Percentiles rank a stretch among this genome's conserved stretches.
These are phyloP conservation scores for Yarrowia deformans DNA, from an alignment of 805 yeast species.

Conservation along the genomic window DNA sequence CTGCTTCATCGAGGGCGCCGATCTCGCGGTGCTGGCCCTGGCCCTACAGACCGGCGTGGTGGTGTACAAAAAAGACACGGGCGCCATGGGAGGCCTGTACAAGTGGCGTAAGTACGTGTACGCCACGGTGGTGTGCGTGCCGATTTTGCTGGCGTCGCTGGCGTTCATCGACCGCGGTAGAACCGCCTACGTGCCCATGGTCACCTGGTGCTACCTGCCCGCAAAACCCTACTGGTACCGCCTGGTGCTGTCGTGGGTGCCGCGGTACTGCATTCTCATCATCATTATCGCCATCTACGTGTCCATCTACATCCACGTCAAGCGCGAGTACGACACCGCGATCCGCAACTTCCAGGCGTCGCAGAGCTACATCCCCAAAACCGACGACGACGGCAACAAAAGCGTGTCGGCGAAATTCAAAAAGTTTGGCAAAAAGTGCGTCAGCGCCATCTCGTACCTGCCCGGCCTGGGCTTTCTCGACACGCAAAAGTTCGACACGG, in stretches of 20 bases:
- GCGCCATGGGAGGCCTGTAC: constrained; percentile 43
- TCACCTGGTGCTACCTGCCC: constrained; percentile 81
- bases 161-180: constrained; percentile 67
- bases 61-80: constrained; percentile 67
- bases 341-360: constrained; percentile 45
- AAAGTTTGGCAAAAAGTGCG: constrained; percentile 16
- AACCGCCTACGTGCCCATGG: constrained; percentile 59
- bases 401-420: constrained; percentile 5
- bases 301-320: constrained; percentile 74
- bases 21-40: constrained; percentile 77
- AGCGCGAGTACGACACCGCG: constrained; percentile 44
- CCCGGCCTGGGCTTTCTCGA: constrained; percentile 27
- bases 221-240: constrained; percentile 74
- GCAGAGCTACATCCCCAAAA: constrained; percentile 41
- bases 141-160: constrained; percentile 65
- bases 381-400: constrained; percentile 6
- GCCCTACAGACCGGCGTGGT: constrained; percentile 80
- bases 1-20: constrained; percentile 81
- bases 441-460: constrained; percentile 8
- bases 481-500: constrained; percentile 14
- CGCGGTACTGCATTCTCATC: constrained; percentile 70
- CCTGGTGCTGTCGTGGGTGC: constrained; percentile 77
- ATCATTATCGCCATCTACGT: constrained; percentile 68
- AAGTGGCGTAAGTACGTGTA: constrained; percentile 26
- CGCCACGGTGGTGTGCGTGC: constrained; percentile 67